Conservation (phyloP, 257 asterid genomes). For the Orobanche coerulescens region DNA sequence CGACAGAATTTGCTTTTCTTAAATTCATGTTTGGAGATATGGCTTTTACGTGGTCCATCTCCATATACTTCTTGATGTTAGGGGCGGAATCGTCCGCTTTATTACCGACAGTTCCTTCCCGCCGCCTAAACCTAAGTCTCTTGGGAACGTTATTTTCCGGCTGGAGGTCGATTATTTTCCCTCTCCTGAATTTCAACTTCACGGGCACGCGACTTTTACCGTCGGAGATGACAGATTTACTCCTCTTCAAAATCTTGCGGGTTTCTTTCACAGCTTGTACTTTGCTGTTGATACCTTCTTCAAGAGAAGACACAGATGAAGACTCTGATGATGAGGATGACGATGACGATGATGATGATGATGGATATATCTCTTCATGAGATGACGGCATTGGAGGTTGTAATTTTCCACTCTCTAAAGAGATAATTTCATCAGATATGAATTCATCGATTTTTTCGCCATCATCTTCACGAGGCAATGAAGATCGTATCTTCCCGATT, state of each 20-base stretch:
- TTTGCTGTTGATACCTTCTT: conserved; percentile 10
- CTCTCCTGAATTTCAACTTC: conserved; percentile 43
- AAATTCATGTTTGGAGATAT: conserved; percentile 23
- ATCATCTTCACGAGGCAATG: background rate
- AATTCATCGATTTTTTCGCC: background rate
- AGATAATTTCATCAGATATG: background rate
- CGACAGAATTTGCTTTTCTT: conserved; percentile 25
- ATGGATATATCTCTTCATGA: background rate
- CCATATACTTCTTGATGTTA: conserved; percentile 3
- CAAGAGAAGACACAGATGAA: conserved; percentile 18
- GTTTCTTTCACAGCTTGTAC: conserved; percentile 13
- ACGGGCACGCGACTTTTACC: conserved; percentile 27
- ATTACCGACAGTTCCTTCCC: background rate
- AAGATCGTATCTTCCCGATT: conserved; percentile 5
- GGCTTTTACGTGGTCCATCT: conserved; percentile 8
- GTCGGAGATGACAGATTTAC: conserved; percentile 12
- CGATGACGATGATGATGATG: conserved; percentile 19
- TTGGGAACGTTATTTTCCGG: conserved; percentile 22
- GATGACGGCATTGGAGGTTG: background rate
- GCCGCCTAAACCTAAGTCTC: conserved; percentile 23
- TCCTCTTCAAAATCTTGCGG: conserved; percentile 20
- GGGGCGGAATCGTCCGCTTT: conserved; percentile 14
- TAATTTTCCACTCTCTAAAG: background rate
- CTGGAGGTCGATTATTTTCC: conserved; percentile 28
- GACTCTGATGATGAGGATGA: conserved; percentile 14